Evolutionary conservation across 768 basidiomycete species (phyloP), one percentile per base, ranked within the genome.

Genomic region (Candolleomyces aberdarensis): DNA sequence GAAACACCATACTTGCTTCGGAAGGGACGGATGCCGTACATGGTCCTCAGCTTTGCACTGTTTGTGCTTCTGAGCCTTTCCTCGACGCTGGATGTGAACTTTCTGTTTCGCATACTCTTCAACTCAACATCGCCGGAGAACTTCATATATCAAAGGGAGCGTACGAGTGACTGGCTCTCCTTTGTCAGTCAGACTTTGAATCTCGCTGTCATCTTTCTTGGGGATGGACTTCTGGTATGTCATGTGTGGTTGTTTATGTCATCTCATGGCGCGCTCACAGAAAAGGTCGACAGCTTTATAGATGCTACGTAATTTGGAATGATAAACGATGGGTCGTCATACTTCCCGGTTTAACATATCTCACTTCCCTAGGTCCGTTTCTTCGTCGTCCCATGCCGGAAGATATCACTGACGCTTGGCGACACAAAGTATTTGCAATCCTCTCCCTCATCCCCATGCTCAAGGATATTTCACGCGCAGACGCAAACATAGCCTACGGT

Each of bases 301-400:
- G 57, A 9, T 58, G 57, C 31, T 58, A 58, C 47, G 44, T 58
- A 9, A 50, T 58, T 22, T 58, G 57, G 57, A 17, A 19, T 13
- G 57, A 58, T 31, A 39, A 9, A 19, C 47, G 44, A 10, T 58
- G 57, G 57, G 47, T 58, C 13, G 19, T 50, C 5, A 5, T 58
- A 13, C 8, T 40, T 9, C 57, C 57, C 3, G 46, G 1, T 14
- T 11, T 58, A 14, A 50, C 47, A 9, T 58, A 58, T 22, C 3
- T 58, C 26, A 31, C 47, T 13, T 58, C 32, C 22, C 2, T 58
- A 14, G 47, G 57, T 58, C 19, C n/a, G 57, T 32, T 19, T 41
- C 19, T n/a, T 31, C 15, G 6, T 31, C 31, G 2, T 41, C 53
- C 10, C 5, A 5, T n/a, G 19, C 15, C 15, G 6, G 5, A 13